A percentile compares a stretch with the other conserved stretches of the same genome.
Evolutionary conservation across 305 asterid species (phyloP).

Genomic region (Lippia alba): DNA sequence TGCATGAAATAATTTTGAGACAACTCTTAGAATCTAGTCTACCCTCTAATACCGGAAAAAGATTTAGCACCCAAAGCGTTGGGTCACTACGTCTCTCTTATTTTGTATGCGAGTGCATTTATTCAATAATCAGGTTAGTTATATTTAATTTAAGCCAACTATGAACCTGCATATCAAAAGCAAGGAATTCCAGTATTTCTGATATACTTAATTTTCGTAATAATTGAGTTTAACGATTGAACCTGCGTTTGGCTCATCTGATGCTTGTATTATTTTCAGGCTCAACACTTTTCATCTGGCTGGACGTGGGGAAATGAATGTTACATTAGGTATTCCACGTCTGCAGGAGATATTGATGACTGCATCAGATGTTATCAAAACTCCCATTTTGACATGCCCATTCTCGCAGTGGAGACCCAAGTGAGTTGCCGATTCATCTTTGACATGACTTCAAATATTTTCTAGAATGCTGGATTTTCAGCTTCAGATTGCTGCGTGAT

Average conservation of each 20-base stretch:
- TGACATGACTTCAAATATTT: background rate
- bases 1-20: constrained; percentile 11
- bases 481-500: background rate
- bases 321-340: constrained; percentile 98
- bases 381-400: constrained; percentile 95
- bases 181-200: too few relatives aligned
- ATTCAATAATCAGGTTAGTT: background rate
- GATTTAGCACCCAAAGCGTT: too few relatives aligned
- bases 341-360: constrained; percentile 97
- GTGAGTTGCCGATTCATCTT: constrained; percentile 54
- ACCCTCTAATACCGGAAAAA: background rate
- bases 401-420: constrained; percentile 63
- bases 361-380: constrained; percentile 76
- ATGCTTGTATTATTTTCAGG: constrained; percentile 50
- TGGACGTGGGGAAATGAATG: constrained; percentile 99
- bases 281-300: constrained; percentile 98
- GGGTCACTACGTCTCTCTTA: too few relatives aligned
- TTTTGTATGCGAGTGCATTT: background rate
- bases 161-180: too few relatives aligned
- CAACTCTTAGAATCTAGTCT: constrained; percentile 11
- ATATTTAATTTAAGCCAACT: too few relatives aligned
- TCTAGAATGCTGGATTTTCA: background rate
- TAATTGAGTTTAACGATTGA: too few relatives aligned
- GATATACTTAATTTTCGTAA: too few relatives aligned
- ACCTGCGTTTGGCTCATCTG: constrained; percentile 27